Conservation (phyloP, 306 rosid species). For the Dryas octopetala region DNA sequence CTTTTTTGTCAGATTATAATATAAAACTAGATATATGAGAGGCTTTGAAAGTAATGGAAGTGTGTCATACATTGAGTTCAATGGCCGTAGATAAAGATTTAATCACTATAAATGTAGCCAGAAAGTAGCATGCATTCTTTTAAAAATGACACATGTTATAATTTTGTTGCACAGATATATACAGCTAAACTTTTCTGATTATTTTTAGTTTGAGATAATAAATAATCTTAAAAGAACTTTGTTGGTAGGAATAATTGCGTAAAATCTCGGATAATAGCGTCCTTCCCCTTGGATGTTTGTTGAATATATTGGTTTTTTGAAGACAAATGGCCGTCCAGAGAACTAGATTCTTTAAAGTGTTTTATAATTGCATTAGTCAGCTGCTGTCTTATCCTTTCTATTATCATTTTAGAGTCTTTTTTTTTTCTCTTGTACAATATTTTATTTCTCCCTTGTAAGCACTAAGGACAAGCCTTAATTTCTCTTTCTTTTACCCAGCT, state of each 20-base stretch:
- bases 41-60: not conserved
- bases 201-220: constrained; percentile 3
- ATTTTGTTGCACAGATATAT: not conserved
- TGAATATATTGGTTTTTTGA: not conserved
- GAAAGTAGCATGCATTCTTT: not conserved
- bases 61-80: not conserved
- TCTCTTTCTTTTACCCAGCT: constrained; percentile 40
- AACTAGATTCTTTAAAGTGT: not conserved
- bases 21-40: not conserved
- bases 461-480: not conserved
- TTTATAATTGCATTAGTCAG: not conserved
- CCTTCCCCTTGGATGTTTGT: not conserved
- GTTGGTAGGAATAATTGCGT: not conserved
- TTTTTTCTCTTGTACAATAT: not conserved
- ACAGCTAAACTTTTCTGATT: not conserved
- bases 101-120: not conserved
- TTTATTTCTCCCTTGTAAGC: not conserved
- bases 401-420: not conserved
- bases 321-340: not conserved
- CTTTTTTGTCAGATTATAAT: not conserved
- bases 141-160: not conserved
- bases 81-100: not conserved
- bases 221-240: not conserved
- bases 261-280: not conserved
- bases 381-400: not conserved